These are phyloP conservation scores for Rhynchospora breviuscula DNA, from an alignment of 176 grass and related monocot species.

Conservation along the genomic window DNA sequence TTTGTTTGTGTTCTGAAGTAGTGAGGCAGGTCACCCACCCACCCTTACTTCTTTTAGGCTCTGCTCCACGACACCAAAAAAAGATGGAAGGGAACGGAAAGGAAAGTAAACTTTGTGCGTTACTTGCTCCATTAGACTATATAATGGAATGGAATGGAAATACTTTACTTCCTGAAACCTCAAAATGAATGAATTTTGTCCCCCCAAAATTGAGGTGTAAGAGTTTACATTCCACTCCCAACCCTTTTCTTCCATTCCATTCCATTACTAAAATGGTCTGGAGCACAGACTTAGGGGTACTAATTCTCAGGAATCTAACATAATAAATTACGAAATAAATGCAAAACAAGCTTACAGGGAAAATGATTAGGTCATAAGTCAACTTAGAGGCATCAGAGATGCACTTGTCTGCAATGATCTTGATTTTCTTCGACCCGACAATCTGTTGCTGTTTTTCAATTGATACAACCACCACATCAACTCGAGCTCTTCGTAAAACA, in stretches of 20 bases:
- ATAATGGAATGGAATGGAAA: too few relatives aligned
- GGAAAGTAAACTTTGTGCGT: too few relatives aligned
- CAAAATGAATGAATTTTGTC: too few relatives aligned
- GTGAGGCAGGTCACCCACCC: neutral
- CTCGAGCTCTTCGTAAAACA: conserved; percentile 77
- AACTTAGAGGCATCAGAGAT: conserved; percentile 55
- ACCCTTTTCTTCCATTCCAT: too few relatives aligned
- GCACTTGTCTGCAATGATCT: conserved; percentile 65
- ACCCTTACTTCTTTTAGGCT: neutral
- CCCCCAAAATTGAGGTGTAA: too few relatives aligned
- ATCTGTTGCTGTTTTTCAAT: conserved; percentile 54
- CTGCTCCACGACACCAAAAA: too few relatives aligned
- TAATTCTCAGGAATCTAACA: neutral
- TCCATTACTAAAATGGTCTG: too few relatives aligned
- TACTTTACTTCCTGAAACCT: too few relatives aligned
- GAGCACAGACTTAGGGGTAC: too few relatives aligned
- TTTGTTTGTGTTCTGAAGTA: neutral
- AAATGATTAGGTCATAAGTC: conserved; percentile 85
- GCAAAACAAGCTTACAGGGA: conserved; percentile 59
- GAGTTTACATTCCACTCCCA: too few relatives aligned
- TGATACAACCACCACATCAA: conserved; percentile 82
- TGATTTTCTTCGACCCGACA: conserved; percentile 58
- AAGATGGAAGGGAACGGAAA: too few relatives aligned
- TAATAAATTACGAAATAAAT: conserved; percentile 22
- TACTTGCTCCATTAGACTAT: too few relatives aligned